Evolutionary conservation across 164 flowering plant genomes (phyloP).

Genomic region (Piper longum): DNA sequence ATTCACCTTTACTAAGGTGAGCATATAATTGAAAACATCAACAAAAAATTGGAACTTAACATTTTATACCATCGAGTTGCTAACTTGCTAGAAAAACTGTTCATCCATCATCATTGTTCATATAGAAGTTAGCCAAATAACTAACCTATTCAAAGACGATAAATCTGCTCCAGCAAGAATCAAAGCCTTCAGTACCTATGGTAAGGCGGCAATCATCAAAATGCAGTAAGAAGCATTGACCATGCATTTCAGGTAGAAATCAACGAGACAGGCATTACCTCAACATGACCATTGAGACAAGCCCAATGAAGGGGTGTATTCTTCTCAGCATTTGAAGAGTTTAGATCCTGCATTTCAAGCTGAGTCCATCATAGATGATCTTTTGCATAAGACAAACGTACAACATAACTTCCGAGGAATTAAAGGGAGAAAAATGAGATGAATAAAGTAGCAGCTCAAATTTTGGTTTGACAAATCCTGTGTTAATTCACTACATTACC

Average conservation of each 20-base stretch:
- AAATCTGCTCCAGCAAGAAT: slow-evolving; percentile 64
- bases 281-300: slow-evolving; percentile 78
- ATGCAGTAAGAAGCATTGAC: neutral
- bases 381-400: neutral
- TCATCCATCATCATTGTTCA: neutral
- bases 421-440: neutral
- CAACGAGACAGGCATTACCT: slow-evolving; percentile 26
- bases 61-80: too few species aligned
- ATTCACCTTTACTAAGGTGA: too few species aligned
- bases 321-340: slow-evolving; percentile 59
- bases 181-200: slow-evolving; percentile 59
- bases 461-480: too few species aligned
- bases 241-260: neutral
- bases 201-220: neutral
- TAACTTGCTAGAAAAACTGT: too few species aligned
- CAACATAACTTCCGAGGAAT: neutral
- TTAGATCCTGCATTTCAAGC: slow-evolving; percentile 43
- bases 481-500: too few species aligned
- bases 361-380: neutral
- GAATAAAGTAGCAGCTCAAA: neutral
- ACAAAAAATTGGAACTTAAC: too few species aligned
- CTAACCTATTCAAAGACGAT: slow-evolving; percentile 54
- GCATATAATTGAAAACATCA: too few species aligned
- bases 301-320: slow-evolving; percentile 97
- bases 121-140: neutral